Evolutionary conservation across 768 basidiomycete genomes (phyloP), one percentile per base, ranked within the genome.

Genomic region (Kwoniella europaea): DNA sequence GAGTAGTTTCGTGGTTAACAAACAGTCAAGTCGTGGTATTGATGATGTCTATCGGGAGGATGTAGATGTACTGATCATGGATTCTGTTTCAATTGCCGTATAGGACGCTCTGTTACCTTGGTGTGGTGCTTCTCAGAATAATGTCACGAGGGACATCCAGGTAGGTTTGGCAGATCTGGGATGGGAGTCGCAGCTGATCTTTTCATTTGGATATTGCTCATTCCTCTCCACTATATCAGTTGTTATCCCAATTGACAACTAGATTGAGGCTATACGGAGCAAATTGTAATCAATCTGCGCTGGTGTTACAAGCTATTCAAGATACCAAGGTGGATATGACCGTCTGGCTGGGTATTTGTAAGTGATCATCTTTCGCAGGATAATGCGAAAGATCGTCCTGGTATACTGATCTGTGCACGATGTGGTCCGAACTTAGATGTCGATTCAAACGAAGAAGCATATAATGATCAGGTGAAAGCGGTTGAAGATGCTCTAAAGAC

Each of bases 321-420:
- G 89, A 89, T 70, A 97, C 95, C 44, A 92, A 95, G 84, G 91
- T 93, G 50, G 86, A 96, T 83, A 88, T 97, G 88, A 86, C 84
- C 4, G 91, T 95, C 5, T 94, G 86, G 75, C 69, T 83, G 3
- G 83, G 78, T 46, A 81, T 85, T 29, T 84, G 80, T 80, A 63
- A 68, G 77, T 73, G n/a, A 18, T 20, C 2, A 16, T 16, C 6
- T 50, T 10, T 15, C 24, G 18, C 22, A 56, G 18, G 20, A 18
- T 4, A 56, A n/a, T 6, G 12, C 73, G 3, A 4, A 24, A 0
- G 22, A 56, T 16, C 6, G 24, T 58, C 5, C 24, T 50, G 46
- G 10, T 16, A 35, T 64, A 43, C 52, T 65, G 63, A 63, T 56
- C 24, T 18, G 63, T 65, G 12, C 35, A 63, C 22, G 13, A 43